phyloP scores from a whole-genome alignment of 768 basidiomycete species.

The Calocera cornea region DNA sequence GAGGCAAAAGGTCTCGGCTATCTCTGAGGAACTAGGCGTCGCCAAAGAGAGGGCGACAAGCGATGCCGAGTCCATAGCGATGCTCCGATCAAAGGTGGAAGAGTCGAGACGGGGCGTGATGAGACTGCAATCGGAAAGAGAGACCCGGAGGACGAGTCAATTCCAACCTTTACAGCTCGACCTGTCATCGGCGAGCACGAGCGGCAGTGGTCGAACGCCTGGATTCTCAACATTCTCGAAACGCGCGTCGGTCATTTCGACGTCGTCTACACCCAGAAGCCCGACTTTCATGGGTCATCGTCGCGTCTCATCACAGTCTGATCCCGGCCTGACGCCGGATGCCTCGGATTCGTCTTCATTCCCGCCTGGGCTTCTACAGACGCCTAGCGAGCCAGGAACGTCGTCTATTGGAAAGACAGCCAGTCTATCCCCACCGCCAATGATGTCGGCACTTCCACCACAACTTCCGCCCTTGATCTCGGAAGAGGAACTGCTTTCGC shows the following conservation, averaged over 20 bases:
- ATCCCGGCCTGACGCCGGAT: background rate
- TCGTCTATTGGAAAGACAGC: background rate
- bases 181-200: background rate
- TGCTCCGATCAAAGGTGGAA: background rate
- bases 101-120: background rate
- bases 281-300: conserved; percentile 2
- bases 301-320: background rate
- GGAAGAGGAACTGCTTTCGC: background rate
- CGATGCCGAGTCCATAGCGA: background rate
- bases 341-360: background rate
- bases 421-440: background rate
- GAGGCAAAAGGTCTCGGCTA: background rate
- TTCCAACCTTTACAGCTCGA: background rate
- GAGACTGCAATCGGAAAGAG: background rate
- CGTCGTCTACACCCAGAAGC: background rate
- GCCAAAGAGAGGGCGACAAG: background rate
- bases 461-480: background rate
- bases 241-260: background rate
- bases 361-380: background rate
- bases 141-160: background rate
- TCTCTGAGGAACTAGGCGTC: background rate
- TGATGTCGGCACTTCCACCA: background rate
- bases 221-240: background rate
- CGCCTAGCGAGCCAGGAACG: background rate
- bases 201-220: background rate